These are phyloP conservation scores for Blepharisma undulans DNA, from an alignment of 169 alveolate species.

Conservation along the genomic window DNA sequence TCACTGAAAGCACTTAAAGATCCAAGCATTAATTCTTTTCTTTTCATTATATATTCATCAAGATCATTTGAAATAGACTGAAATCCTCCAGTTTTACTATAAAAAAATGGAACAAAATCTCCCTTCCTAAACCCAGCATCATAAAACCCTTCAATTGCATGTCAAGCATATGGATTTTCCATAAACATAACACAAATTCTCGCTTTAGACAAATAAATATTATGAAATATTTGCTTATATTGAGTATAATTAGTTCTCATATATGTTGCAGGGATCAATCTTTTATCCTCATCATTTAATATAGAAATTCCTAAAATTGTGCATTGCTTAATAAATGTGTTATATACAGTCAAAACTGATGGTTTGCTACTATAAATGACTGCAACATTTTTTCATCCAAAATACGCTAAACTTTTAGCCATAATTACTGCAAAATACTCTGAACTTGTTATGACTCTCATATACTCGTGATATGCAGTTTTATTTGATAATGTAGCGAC, in stretches of 20 bases:
- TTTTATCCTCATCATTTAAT: not conserved
- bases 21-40: not conserved
- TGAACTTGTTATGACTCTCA: not conserved
- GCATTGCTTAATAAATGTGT: not conserved
- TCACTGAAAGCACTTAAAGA: not conserved
- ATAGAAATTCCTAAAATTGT: not conserved
- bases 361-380: not conserved
- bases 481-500: not conserved
- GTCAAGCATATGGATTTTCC: not conserved
- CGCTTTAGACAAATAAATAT: not conserved
- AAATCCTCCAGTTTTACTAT: not conserved
- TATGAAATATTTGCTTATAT: not conserved
- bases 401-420: not conserved
- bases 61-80: not conserved
- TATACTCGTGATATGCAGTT: not conserved
- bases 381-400: not conserved
- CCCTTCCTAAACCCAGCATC: not conserved
- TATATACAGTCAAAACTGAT: not conserved
- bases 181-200: not conserved
- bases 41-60: not conserved
- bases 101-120: not conserved
- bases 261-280: not conserved
- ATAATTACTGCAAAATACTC: not conserved
- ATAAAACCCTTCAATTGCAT: conserved; percentile 8
- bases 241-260: not conserved